Percentiles rank a stretch among this genome's conserved stretches.
Evolutionary conservation across 768 basidiomycete species (phyloP).

Genomic region (Hemileccinum rubropunctum): DNA sequence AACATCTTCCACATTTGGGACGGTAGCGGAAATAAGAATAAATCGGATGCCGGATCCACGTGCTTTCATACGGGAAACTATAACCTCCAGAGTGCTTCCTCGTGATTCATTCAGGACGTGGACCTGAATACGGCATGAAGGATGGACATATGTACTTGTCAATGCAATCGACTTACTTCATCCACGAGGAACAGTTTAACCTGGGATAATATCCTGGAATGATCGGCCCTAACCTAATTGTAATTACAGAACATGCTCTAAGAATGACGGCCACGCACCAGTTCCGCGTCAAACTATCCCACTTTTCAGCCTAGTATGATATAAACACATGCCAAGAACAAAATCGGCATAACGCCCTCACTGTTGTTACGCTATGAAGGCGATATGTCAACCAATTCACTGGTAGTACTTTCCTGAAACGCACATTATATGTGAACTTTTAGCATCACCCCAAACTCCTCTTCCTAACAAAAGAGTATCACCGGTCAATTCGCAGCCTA

Average conservation of each 20-base stretch:
- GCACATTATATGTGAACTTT: constrained; percentile 76
- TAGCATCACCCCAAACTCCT: constrained; percentile 71
- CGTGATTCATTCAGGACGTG: constrained; percentile 89
- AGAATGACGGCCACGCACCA: constrained; percentile 56
- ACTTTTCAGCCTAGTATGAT: constrained; percentile 79
- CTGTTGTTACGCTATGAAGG: constrained; percentile 67
- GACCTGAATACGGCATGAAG: constrained; percentile 48
- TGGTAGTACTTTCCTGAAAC: constrained; percentile 18
- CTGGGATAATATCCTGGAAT: constrained; percentile 64
- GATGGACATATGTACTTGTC: background rate
- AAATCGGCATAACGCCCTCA: constrained; percentile 29
- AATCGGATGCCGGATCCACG: constrained; percentile 73
- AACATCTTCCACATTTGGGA: constrained; percentile 90
- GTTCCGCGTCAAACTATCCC: constrained; percentile 89
- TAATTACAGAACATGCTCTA: constrained; percentile 3
- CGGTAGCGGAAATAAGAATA: constrained; percentile 88
- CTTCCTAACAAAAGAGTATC: constrained; percentile 73
- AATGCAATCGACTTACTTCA: constrained; percentile 50
- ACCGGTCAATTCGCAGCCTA: constrained; percentile 90
- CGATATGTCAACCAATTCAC: constrained; percentile 1
- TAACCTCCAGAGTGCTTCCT: constrained; percentile 91
- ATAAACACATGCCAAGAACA: background rate
- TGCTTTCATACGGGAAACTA: constrained; percentile 90
- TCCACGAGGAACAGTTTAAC: constrained; percentile 87
- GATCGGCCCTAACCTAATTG: constrained; percentile 46